phyloP scores from a whole-genome alignment of 2,329 filamentous ascomycete species.

The Curvularia verruculosa region DNA sequence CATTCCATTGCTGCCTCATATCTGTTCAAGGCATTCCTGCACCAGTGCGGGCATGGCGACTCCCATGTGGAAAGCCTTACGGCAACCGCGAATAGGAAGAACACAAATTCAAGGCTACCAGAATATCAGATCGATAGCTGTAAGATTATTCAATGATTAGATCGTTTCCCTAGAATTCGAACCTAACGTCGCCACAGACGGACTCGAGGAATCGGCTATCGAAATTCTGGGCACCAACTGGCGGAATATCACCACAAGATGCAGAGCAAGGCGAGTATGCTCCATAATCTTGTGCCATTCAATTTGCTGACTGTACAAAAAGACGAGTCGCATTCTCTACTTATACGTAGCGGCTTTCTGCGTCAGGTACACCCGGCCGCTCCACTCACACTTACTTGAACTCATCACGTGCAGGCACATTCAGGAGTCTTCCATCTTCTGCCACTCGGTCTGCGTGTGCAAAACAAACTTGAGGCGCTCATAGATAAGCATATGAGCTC shows the following conservation, averaged over 20 bases:
- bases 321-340: slow-evolving; percentile 53
- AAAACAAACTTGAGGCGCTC: slow-evolving; percentile 82
- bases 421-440: slow-evolving; percentile 92
- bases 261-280: slow-evolving; percentile 51
- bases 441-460: slow-evolving; percentile 83
- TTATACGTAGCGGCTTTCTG: slow-evolving; percentile 55
- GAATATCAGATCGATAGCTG: slow-evolving; percentile 46
- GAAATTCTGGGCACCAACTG: slow-evolving; percentile 79
- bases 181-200: slow-evolving; percentile 44
- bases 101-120: slow-evolving; percentile 9
- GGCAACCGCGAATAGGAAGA: slow-evolving; percentile 18
- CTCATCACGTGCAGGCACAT: slow-evolving; percentile 66
- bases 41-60: slow-evolving; percentile 35
- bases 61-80: slow-evolving; percentile 30
- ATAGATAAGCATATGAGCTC: slow-evolving; percentile 89
- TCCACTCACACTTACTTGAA: neutral
- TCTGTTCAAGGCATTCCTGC: neutral
- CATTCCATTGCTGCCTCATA: neutral
- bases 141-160: slow-evolving; percentile 23
- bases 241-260: slow-evolving; percentile 65
- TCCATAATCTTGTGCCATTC: neutral
- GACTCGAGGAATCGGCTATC: slow-evolving; percentile 69
- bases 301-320: slow-evolving; percentile 5
- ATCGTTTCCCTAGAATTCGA: neutral
- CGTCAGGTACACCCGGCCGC: slow-evolving; percentile 44